Evolutionary conservation across 176 grass and related monocot genomes (phyloP).

Genomic region (Carex pumila): DNA sequence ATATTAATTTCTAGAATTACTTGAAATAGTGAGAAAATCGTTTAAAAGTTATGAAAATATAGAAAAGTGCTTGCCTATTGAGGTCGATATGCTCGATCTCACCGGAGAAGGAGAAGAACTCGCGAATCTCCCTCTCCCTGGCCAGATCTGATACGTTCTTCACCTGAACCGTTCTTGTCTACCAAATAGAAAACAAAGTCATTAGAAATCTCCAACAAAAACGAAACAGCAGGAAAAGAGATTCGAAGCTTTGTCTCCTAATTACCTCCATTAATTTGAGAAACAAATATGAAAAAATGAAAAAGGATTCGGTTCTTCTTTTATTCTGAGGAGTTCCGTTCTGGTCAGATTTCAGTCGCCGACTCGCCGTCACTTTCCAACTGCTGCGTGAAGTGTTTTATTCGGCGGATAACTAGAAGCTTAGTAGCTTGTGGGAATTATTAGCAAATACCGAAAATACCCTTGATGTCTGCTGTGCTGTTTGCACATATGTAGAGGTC

Average conservation of each 20-base stretch:
- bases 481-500: not conserved
- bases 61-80: slow-evolving; percentile 29
- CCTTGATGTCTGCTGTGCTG: not conserved
- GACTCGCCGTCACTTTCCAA: slow-evolving; percentile 29
- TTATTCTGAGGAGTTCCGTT: not conserved
- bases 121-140: slow-evolving; percentile 80
- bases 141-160: slow-evolving; percentile 97
- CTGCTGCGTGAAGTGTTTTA: slow-evolving; percentile 15
- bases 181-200: slow-evolving; percentile 16
- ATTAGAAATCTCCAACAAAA: slow-evolving; percentile 5
- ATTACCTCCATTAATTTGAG: slow-evolving; percentile 19
- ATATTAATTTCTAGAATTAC: not conserved
- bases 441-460: slow-evolving; percentile 14
- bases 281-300: not conserved
- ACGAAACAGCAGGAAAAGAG: not conserved
- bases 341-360: slow-evolving; percentile 15
- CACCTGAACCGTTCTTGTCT: slow-evolving; percentile 67
- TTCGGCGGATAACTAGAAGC: slow-evolving; percentile 12
- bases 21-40: not conserved
- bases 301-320: not conserved
- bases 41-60: not conserved
- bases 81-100: slow-evolving; percentile 91
- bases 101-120: slow-evolving; percentile 99
- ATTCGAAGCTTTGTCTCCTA: not conserved
- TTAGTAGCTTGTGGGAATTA: slow-evolving; percentile 8